Evolutionary conservation across 1,139 yeast genomes (phyloP).

Genomic region (Saccharomycopsis phalli): DNA sequence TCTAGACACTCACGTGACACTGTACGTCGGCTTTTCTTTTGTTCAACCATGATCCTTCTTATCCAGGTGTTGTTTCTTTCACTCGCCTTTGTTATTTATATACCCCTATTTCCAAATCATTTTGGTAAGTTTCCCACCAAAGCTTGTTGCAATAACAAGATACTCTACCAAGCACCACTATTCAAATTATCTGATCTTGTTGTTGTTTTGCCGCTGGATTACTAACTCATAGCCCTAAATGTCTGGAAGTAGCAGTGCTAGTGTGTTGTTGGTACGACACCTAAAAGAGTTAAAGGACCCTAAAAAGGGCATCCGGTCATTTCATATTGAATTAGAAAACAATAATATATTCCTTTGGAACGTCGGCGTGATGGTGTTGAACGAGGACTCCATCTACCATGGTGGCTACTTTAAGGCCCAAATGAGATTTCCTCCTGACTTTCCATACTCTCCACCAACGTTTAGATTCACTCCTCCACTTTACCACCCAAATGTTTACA

Average conservation of each 20-base stretch:
- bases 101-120: too few species aligned
- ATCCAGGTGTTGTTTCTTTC: too few species aligned
- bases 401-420: constrained; percentile 96
- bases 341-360: constrained; percentile 91
- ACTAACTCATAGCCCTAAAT: background rate
- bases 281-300: constrained; percentile 91
- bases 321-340: constrained; percentile 80
- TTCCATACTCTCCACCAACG: constrained; percentile 86
- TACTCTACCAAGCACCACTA: too few species aligned
- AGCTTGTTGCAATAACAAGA: too few species aligned
- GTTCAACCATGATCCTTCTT: too few species aligned
- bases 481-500: constrained; percentile 89
- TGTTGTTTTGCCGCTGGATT: background rate
- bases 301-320: constrained; percentile 82
- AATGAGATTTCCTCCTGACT: constrained; percentile 86
- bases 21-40: too few species aligned
- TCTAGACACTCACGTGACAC: too few species aligned
- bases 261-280: constrained; percentile 86
- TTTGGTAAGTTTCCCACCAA: too few species aligned
- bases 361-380: constrained; percentile 85
- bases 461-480: constrained; percentile 92
- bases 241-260: constrained; percentile 28
- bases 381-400: constrained; percentile 82
- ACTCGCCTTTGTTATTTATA: too few species aligned
- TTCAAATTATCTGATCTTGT: too few species aligned